A percentile compares a stretch with the other conserved stretches of the same genome.
Evolutionary conservation across 192 early-diverging fungal species (phyloP).

Genomic region (Podila epicladia): DNA sequence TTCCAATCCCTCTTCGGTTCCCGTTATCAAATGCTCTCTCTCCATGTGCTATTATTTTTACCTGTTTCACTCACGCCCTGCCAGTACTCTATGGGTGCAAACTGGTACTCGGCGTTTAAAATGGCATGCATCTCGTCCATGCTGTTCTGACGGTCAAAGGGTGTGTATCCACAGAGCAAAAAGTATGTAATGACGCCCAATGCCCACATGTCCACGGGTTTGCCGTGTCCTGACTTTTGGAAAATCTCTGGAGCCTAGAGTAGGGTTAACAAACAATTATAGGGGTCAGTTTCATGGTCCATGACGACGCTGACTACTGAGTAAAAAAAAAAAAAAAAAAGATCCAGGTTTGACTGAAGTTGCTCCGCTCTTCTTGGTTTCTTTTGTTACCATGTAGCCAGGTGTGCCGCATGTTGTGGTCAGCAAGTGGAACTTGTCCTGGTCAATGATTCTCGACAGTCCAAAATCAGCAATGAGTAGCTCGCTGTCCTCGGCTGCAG

Average conservation of each 20-base stretch:
- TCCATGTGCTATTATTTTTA: conserved; percentile 9
- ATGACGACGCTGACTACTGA: neutral
- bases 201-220: conserved; percentile 88
- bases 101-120: conserved; percentile 68
- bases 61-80: conserved; percentile 61
- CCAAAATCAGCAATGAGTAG: conserved; percentile 89
- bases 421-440: conserved; percentile 64
- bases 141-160: conserved; percentile 70
- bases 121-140: conserved; percentile 67
- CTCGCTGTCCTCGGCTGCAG: conserved; percentile 63
- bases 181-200: conserved; percentile 82
- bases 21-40: neutral
- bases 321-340: conserved; percentile 6
- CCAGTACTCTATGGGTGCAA: conserved; percentile 74
- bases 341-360: too few species aligned
- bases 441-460: conserved; percentile 72
- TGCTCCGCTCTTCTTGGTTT: neutral
- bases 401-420: conserved; percentile 82
- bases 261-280: neutral
- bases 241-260: conserved; percentile 68
- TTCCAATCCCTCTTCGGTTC: neutral
- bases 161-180: conserved; percentile 75
- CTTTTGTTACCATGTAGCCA: conserved; percentile 74
- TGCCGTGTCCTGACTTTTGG: conserved; percentile 70
- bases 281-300: neutral